These are phyloP conservation scores for Periconia digitata DNA, from an alignment of 2,329 filamentous ascomycete genomes.

Conservation along the genomic window DNA sequence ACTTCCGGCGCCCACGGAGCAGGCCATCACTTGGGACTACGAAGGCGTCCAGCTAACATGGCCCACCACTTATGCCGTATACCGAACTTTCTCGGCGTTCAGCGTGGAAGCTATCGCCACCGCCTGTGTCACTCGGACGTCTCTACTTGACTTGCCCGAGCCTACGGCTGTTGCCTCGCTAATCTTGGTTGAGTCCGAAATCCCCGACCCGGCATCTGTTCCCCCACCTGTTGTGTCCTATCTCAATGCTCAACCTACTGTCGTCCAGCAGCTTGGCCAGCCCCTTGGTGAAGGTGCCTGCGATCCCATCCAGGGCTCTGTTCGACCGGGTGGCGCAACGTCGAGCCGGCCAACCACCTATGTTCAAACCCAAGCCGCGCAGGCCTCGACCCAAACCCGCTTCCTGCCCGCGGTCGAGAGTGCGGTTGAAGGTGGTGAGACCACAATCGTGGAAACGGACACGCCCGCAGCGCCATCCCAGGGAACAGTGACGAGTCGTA, in stretches of 20 bases:
- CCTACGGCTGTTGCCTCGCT: constrained; percentile 31
- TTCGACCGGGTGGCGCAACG: constrained; percentile 3
- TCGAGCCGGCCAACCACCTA: constrained; percentile 11
- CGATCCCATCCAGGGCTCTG: constrained; percentile 29
- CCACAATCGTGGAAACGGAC: not conserved
- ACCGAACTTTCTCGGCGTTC: constrained; percentile 32
- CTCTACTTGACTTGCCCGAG: constrained; percentile 21
- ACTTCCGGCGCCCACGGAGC: constrained; percentile 14
- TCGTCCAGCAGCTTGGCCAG: constrained; percentile 30
- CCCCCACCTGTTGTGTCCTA: constrained; percentile 32
- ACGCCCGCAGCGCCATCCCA: not conserved
- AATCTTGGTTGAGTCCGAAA: constrained; percentile 19
- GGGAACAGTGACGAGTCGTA: not conserved
- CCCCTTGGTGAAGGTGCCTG: constrained; percentile 32
- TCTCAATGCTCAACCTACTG: constrained; percentile 31
- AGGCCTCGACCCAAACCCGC: constrained; percentile 4
- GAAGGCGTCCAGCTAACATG: constrained; percentile 29
- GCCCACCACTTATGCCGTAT: constrained; percentile 35
- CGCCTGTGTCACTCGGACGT: constrained; percentile 20
- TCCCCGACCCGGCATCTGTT: constrained; percentile 26
- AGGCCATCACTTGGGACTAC: constrained; percentile 30
- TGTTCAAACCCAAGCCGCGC: constrained; percentile 4
- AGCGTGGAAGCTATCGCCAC: constrained; percentile 22
- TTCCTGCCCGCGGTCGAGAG: constrained; percentile 2
- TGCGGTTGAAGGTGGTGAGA: not conserved